A percentile compares a stretch with the other conserved stretches of the same genome.
Evolutionary conservation across 2,329 filamentous ascomycete genomes (phyloP).

Genomic region (Incumbomyces delicatus): DNA sequence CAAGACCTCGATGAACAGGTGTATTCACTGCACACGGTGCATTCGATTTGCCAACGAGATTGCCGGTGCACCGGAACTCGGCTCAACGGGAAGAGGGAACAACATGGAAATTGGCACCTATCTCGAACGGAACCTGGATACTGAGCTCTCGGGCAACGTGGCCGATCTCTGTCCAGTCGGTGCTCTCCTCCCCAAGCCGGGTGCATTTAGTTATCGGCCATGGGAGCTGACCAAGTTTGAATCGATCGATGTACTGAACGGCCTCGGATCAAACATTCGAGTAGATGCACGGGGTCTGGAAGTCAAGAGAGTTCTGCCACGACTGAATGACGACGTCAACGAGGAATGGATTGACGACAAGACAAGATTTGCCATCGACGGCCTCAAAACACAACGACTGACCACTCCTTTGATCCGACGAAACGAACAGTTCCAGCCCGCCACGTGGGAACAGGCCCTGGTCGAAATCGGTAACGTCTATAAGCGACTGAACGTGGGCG

Average conservation of each 20-base stretch:
- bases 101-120: slow-evolving; percentile 98
- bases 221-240: slow-evolving; percentile 97
- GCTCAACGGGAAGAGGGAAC: slow-evolving; percentile 89
- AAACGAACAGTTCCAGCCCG: slow-evolving; percentile 83
- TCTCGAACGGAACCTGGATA: slow-evolving; percentile 84
- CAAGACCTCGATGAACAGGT: slow-evolving; percentile 99
- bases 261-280: slow-evolving; percentile 85
- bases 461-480: slow-evolving; percentile 76
- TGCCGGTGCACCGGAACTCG: slow-evolving; percentile 89
- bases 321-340: slow-evolving; percentile 95
- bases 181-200: slow-evolving; percentile 92
- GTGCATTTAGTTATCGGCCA: slow-evolving; percentile 89
- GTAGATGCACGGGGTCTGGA: slow-evolving; percentile 88
- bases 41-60: slow-evolving; percentile 97
- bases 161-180: slow-evolving; percentile 97
- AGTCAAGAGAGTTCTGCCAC: slow-evolving; percentile 87
- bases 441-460: slow-evolving; percentile 90
- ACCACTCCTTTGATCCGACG: slow-evolving; percentile 84
- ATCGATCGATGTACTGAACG: slow-evolving; percentile 89
- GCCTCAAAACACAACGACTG: slow-evolving; percentile 87
- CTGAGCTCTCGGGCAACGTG: slow-evolving; percentile 91
- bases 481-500: slow-evolving; percentile 68
- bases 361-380: slow-evolving; percentile 90
- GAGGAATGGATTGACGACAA: slow-evolving; percentile 99
- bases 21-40: slow-evolving; percentile 97